Percentiles rank a stretch among this genome's conserved stretches.
phyloP scores from a whole-genome alignment of 192 early-diverging fungal species.

The Chytriomyces confervae region DNA sequence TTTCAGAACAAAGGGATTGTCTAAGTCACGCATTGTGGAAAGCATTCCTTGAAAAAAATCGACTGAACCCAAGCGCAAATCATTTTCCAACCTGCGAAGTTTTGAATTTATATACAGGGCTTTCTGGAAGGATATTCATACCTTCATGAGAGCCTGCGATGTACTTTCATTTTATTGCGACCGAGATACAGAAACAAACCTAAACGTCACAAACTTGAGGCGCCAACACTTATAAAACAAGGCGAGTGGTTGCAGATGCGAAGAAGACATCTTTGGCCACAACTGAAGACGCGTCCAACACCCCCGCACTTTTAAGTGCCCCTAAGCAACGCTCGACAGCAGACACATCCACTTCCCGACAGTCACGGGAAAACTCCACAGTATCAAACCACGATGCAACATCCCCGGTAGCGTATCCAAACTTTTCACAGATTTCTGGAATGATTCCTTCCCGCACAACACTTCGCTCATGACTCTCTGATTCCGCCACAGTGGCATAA shows the following conservation, averaged over 20 bases:
- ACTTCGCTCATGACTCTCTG: constrained; percentile 40
- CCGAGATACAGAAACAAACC: too few species aligned
- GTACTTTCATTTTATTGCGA: too few species aligned
- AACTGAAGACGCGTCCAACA: constrained; percentile 17
- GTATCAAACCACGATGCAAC: constrained; percentile 71
- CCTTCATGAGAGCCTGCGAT: too few species aligned
- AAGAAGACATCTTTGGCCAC: neutral
- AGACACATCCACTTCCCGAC: constrained; percentile 43
- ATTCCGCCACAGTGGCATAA: constrained; percentile 43
- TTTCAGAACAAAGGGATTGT: too few species aligned
- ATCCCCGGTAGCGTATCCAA: constrained; percentile 62
- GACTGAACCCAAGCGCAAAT: too few species aligned
- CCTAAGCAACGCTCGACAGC: constrained; percentile 57
- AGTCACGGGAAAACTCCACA: constrained; percentile 60
- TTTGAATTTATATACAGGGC: too few species aligned
- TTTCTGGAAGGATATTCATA: too few species aligned
- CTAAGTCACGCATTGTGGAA: too few species aligned
- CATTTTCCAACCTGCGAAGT: too few species aligned
- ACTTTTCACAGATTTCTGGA: constrained; percentile 47
- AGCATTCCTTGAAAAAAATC: too few species aligned
- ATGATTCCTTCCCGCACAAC: constrained; percentile 18
- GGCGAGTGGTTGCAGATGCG: neutral
- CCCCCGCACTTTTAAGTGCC: constrained; percentile 62
- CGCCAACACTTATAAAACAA: neutral
- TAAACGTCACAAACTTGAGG: too few species aligned